Conservation (phyloP, 2,329 filamentous ascomycete genomes). For the Claviceps africana region DNA sequence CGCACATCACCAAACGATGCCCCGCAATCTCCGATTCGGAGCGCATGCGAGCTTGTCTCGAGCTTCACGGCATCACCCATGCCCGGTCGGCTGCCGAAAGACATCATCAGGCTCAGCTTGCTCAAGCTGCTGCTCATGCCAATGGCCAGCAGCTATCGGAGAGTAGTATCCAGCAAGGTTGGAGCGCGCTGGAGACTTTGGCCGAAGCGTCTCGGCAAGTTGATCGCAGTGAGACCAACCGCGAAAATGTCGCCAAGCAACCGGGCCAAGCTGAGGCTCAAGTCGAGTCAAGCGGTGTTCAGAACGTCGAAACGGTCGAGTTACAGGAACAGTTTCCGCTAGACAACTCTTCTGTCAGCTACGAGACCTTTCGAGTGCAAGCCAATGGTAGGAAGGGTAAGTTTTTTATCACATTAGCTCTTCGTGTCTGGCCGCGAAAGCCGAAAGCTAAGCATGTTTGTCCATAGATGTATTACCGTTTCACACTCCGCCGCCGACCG, state of each 20-base stretch:
- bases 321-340: slow-evolving; percentile 45
- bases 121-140: slow-evolving; percentile 8
- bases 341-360: slow-evolving; percentile 39
- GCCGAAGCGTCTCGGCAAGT: slow-evolving; percentile 79
- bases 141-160: slow-evolving; percentile 16
- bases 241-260: slow-evolving; percentile 24
- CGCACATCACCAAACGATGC: slow-evolving; percentile 77
- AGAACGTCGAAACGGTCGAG: slow-evolving; percentile 30
- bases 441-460: background rate
- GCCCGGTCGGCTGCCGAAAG: slow-evolving; percentile 22
- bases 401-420: background rate
- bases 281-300: slow-evolving; percentile 11
- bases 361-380: slow-evolving; percentile 22
- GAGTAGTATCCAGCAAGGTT: slow-evolving; percentile 38
- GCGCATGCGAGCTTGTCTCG: slow-evolving; percentile 58
- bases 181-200: slow-evolving; percentile 72
- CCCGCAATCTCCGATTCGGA: slow-evolving; percentile 62
- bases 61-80: slow-evolving; percentile 55
- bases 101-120: slow-evolving; percentile 9
- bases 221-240: slow-evolving; percentile 48
- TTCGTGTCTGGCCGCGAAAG: background rate
- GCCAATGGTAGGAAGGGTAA: slow-evolving; percentile 14
- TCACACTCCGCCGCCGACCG: slow-evolving; percentile 14
- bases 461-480: slow-evolving; percentile 7
- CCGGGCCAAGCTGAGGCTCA: slow-evolving; percentile 18